Base-by-base conservation (phyloP, 2,329 filamentous ascomycete genomes). In the Ceratocystis papillata region DNA sequence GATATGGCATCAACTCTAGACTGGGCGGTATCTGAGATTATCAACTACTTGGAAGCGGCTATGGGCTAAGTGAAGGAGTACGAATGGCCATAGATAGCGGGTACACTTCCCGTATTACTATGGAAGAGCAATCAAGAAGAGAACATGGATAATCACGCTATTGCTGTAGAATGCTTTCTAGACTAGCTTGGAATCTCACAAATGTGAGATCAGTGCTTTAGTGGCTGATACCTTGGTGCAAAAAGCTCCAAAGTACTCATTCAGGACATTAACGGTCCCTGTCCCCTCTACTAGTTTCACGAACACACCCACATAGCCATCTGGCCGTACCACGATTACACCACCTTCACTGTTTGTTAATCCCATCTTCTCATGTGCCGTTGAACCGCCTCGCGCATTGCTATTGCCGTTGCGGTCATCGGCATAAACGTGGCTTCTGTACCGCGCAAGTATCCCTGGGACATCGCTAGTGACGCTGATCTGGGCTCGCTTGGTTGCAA, bases 351-450 rank as follows among this genome's bases (percentile, higher is more conserved):
- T 84, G 72, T 87, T 79, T 69, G 87, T 82, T 30, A 96, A 74
- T 0, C 92, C 92, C 80, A 96, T 87, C 80, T 96, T 96, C 53
- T 87, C 86, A 75, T 96, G 92, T 10, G 90, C 86, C 5, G 83
- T 80, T 53, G 25, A 10, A 4, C 48, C 22, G 48, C 48, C 20
- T 25, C 48, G 48, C 55, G 81, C 79, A 73, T 94, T 89, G 78
- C 83, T 86, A n/a, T 4, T n/a, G 15, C 28, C 28, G 55, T 59
- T 59, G 61, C 88, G 80, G 74, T 96, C 90, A 71, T 96, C 92
- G 0, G 90, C 88, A 72, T 96, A 96, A 45, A 96, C 80, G 71
- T 94, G 88, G 71, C 91, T 87, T 62, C 85, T 80, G 75, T 96
- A 96, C 65, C 89, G 81, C 4, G 83, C 84, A 66, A 96, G 79